A percentile compares a stretch with the other conserved stretches of the same genome.
These are phyloP conservation scores for Verticillium isaacii DNA, from an alignment of 2,329 filamentous ascomycete genomes.

Conservation along the genomic window DNA sequence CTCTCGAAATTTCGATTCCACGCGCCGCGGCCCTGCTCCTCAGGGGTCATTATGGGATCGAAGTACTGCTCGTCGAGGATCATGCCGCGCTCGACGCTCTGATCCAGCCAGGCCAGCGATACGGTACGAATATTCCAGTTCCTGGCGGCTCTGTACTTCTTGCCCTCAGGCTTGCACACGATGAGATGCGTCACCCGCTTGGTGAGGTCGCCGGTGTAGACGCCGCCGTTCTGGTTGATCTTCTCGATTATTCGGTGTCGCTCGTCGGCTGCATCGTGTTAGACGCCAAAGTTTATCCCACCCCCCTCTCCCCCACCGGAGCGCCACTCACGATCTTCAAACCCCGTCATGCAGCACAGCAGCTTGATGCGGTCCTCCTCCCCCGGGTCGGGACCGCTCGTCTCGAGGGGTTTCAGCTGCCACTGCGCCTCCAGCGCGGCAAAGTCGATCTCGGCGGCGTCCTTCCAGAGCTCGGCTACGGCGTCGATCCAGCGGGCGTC, in stretches of 20 bases:
- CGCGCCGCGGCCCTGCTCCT: conserved; percentile 72
- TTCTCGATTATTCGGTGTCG: conserved; percentile 66
- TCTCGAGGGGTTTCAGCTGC: conserved; percentile 59
- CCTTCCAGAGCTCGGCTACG: conserved; percentile 74
- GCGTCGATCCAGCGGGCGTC: conserved; percentile 80
- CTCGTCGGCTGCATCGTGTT: conserved; percentile 45
- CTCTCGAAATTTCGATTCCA: conserved; percentile 46
- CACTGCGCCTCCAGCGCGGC: conserved; percentile 62
- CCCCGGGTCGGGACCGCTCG: conserved; percentile 36
- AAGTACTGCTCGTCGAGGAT: conserved; percentile 83
- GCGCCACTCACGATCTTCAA: conserved; percentile 40
- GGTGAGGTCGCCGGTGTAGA: conserved; percentile 83
- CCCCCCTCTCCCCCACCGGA: not conserved
- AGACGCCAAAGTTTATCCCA: not conserved
- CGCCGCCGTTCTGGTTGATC: conserved; percentile 67
- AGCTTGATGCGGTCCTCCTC: conserved; percentile 33
- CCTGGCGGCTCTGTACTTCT: conserved; percentile 86
- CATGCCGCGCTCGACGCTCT: conserved; percentile 83
- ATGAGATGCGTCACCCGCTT: conserved; percentile 84
- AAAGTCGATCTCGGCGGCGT: conserved; percentile 71
- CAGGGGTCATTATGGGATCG: conserved; percentile 64
- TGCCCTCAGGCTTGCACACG: conserved; percentile 70
- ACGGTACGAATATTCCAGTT: conserved; percentile 79
- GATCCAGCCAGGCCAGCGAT: conserved; percentile 76
- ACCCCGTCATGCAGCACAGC: conserved; percentile 52